Base-by-base conservation (phyloP, 108 stramenopile species). In the Cyclotella baltica region DNA sequence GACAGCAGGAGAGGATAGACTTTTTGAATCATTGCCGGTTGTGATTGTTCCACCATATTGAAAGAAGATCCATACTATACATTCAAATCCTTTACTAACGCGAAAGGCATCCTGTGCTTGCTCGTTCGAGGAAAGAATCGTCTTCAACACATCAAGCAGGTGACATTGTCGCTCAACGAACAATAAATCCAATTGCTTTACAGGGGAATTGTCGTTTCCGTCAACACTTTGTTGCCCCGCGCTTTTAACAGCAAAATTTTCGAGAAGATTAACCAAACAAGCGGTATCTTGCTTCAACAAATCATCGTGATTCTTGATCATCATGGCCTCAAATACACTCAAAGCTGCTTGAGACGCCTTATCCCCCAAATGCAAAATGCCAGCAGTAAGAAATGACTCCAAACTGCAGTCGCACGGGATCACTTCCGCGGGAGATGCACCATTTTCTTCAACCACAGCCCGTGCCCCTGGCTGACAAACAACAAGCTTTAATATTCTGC, bases 61-160 rank as follows among this genome's bases (percentile, higher is more conserved):
- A 56, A 89, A 82, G 50, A 91, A 73, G 22, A 85, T 46, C 11
- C 85, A 67, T 13, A 91, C 58, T 15, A 89, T 72, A 29, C 69
- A 77, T 69, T 91, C 82, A 64, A 95, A 93, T 0, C 94, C 94
- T n/a, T 83, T 77, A 30, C 89, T 79, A 11, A 69, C 69, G 11
- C 92, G 89, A 62, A 95, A 95, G 20, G 81, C 83, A 52, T 92
- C 93, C 46, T 90, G 88, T 4, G 88, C 87, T 27, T 85, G 34
- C 43, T 86, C 77, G 34, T 88, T 92, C 19, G 72, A 37, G 25
- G 89, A 85, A 71, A 94, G 62, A 27, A 87, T 85, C 15, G 82
- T 70, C 57, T 77, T 86, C 8, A 94, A 20, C 73, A 90, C 73
- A 37, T 83, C 81, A n/a, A 85, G 33, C 50, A 85, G 62, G 25